phyloP scores from a whole-genome alignment of 2,329 filamentous ascomycete species.

The Beauveria caledonica region DNA sequence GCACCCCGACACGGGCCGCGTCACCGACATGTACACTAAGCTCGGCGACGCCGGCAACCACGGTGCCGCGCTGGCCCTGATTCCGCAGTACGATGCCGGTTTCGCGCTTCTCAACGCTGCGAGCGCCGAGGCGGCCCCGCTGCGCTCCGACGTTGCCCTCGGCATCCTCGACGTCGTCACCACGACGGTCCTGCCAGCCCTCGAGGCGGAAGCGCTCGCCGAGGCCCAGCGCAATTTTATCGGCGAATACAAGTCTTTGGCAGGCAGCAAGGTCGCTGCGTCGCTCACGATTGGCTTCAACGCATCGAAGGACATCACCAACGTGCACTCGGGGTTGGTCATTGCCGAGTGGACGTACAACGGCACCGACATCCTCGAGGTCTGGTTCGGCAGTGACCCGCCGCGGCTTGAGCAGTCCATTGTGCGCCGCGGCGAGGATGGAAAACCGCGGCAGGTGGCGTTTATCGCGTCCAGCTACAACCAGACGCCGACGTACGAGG shows the following conservation, averaged over 20 bases:
- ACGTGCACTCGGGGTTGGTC: conserved; percentile 6
- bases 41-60: conserved; percentile 18
- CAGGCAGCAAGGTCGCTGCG: conserved; percentile 4
- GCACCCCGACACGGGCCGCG: conserved; percentile 31
- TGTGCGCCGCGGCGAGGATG: not conserved
- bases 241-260: conserved; percentile 12
- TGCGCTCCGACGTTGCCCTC: not conserved
- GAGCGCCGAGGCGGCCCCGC: conserved; percentile 9
- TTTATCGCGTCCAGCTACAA: not conserved
- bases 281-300: conserved; percentile 13
- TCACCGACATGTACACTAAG: conserved; percentile 22
- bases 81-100: conserved; percentile 35
- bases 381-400: not conserved
- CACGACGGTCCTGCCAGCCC: conserved; percentile 7
- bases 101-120: conserved; percentile 31
- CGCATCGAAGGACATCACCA: conserved; percentile 1
- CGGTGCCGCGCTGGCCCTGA: conserved; percentile 28
- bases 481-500: not conserved
- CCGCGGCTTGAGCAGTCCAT: conserved; percentile 5
- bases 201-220: conserved; percentile 9
- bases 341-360: conserved; percentile 14
- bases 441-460: not conserved
- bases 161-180: conserved; percentile 12
- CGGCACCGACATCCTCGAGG: conserved; percentile 12
- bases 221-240: conserved; percentile 13